Evolutionary conservation across 2,329 filamentous ascomycete genomes (phyloP), one percentile per base, ranked within the genome.

Genomic region (Botrytis pseudocinerea): DNA sequence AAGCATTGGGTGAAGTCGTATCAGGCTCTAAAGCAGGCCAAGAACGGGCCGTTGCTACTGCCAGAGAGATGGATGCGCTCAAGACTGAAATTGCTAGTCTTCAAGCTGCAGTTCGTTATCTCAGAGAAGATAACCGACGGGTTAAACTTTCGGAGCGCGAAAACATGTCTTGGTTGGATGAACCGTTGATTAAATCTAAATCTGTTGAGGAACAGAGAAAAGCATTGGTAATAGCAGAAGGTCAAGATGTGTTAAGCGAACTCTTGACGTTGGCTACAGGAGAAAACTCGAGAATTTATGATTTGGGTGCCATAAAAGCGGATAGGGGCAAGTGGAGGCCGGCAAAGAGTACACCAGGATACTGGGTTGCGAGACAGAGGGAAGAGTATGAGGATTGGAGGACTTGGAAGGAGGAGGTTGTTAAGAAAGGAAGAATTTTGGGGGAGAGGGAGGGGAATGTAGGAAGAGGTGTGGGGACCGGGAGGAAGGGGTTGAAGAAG

Each of bases 61-160:
- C 90, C 42, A 88, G 90, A 70, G 92, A 95, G 81, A 90, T 94
- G 83, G 91, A 94, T 76, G 85, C 85, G 16, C 87, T 95, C 77
- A 90, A 91, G 81, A 86, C 87, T 77, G 91, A 95, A 74, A 90
- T 94, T 78, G 86, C 85, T 72, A 85, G 85, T 76, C 82, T 92
- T 72, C 87, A 93, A 79, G 87, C 88, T 2, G 90, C 91, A 1
- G 88, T 93, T 63, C 86, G 90, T 18, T 92, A 90, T 80, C 84
- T 94, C 44, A 86, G 90, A 40, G 88, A 91, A 76, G 91, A 93
- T 78, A 92, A 89, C 81, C 85, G 86, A 60, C 87, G 89, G 5
- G 88, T 90, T 1, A 86, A 91, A 28, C 82, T 88, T 66, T 84
- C 83, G 25, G 88, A 91, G 20, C 22, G 65, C 79, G 64, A 68